Conservation (phyloP, 2,329 filamentous ascomycete species). For the Fusarium palustre region DNA sequence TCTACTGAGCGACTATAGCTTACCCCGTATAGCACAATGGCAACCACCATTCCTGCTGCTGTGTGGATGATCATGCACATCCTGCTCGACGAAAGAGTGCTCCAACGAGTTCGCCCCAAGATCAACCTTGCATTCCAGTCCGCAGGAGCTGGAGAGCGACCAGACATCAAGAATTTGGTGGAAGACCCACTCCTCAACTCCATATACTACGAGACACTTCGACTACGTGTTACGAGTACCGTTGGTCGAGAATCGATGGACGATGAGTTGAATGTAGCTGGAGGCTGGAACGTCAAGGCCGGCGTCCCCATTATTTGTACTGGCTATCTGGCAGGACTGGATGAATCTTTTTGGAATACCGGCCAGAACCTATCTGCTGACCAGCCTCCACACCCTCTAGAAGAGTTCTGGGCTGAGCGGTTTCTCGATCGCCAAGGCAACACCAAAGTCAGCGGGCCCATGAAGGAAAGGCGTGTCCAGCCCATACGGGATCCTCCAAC, state of each 20-base stretch:
- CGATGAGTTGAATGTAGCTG: too few species aligned
- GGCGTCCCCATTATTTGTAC: neutral
- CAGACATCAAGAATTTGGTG: too few species aligned
- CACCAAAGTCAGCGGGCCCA: neutral
- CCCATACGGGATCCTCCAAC: too few species aligned
- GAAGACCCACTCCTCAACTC: too few species aligned
- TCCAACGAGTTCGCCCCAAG: too few species aligned
- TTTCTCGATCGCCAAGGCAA: conserved; percentile 9
- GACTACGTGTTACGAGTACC: too few species aligned
- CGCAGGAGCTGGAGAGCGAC: too few species aligned
- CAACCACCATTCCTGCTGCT: conserved; percentile 1
- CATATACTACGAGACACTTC: too few species aligned
- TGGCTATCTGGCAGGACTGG: neutral
- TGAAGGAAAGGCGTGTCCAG: neutral
- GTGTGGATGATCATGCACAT: neutral
- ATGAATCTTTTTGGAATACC: conserved; percentile 2
- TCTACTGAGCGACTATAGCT: neutral
- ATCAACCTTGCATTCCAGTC: too few species aligned
- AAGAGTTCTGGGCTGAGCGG: neutral
- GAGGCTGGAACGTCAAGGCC: too few species aligned
- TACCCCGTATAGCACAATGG: neutral
- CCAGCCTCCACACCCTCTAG: neutral
- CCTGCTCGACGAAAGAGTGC: too few species aligned
- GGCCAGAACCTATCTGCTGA: neutral
- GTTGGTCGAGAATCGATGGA: too few species aligned